Evolutionary conservation across 257 asterid genomes (phyloP), one percentile per base, ranked within the genome.

Genomic region (Verbena officinalis): DNA sequence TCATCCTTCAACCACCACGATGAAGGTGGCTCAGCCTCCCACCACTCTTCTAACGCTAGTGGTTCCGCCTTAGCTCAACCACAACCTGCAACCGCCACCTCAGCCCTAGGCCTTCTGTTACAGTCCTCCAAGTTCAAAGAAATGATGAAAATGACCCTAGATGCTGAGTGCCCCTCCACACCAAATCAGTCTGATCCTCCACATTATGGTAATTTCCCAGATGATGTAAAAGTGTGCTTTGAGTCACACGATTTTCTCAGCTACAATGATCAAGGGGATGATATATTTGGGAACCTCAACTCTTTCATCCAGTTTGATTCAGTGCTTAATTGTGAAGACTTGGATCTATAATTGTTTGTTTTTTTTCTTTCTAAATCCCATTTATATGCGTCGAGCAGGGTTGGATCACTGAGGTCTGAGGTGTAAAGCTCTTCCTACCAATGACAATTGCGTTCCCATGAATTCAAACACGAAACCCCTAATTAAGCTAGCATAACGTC

Each of bases 71-170:
- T 60, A 0, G 17, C 81, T 27, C 84, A 67, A 19, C 53, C 76
- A 1, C 80, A 78, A 0, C 81, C 86, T 4, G 30, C 84, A 23
- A 53, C 80, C 0, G 82, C 89, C 53, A 89, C 93, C 0, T 86
- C 97, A n/a, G 96, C 96, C 10, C 82, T 86, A 1, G 93, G 97
- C n/a, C 86, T 89, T 46, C 65, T 89, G 9, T 84, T 89, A 17
- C 96, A 86, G 14, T 89, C 96, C 0, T 72, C 96, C 0, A 89
- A 89, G 73, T 86, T 86, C 40, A 84, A 89, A 69, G 97, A 89
- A 65, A 83, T 89, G 93, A 89, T 84, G 97, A 86, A 86, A 67
- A 89, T 84, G 89, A 86, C 90, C 1, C 15, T 81, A 60, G 84
- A 88, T 4, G 78, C 81, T 2, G 90, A 81, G 68, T 75, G 79